A percentile compares a stretch with the other conserved stretches of the same genome.
Evolutionary conservation across 768 basidiomycete species (phyloP).

Genomic region (Mrakia blollopis): DNA sequence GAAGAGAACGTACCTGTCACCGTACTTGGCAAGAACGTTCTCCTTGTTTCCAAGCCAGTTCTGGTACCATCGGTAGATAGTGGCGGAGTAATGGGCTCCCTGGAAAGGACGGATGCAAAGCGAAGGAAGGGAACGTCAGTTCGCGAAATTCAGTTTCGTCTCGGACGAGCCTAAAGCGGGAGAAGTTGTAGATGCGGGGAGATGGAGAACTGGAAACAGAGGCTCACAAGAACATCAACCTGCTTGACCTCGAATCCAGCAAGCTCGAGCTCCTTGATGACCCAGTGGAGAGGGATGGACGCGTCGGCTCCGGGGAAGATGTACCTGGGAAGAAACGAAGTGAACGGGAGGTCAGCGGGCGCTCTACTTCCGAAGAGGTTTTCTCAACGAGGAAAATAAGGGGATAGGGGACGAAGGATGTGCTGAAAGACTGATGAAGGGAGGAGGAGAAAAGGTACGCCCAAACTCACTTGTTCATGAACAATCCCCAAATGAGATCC

Average conservation of each 20-base stretch:
- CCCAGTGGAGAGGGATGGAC: constrained; percentile 91
- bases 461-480: constrained; percentile 44
- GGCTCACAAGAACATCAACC: constrained; percentile 77
- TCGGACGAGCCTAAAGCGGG: too few species aligned
- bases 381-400: too few species aligned
- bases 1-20: constrained; percentile 54
- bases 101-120: neutral
- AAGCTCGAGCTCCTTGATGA: constrained; percentile 66
- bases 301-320: constrained; percentile 99
- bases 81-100: constrained; percentile 85
- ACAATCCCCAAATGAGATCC: constrained; percentile 81
- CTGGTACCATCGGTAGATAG: constrained; percentile 76
- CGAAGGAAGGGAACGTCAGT: neutral
- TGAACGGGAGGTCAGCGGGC: neutral
- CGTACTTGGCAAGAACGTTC: constrained; percentile 80
- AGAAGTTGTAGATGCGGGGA: too few species aligned
- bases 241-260: constrained; percentile 97
- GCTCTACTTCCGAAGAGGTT: neutral
- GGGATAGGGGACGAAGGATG: too few species aligned
- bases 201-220: too few species aligned
- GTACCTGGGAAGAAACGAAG: constrained; percentile 47
- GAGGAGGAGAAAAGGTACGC: neutral
- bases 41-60: constrained; percentile 96
- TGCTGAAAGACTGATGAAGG: too few species aligned
- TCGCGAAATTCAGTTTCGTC: too few species aligned